Evolutionary conservation across 2,329 filamentous ascomycete species (phyloP).

Genomic region (Diatrype stigma): DNA sequence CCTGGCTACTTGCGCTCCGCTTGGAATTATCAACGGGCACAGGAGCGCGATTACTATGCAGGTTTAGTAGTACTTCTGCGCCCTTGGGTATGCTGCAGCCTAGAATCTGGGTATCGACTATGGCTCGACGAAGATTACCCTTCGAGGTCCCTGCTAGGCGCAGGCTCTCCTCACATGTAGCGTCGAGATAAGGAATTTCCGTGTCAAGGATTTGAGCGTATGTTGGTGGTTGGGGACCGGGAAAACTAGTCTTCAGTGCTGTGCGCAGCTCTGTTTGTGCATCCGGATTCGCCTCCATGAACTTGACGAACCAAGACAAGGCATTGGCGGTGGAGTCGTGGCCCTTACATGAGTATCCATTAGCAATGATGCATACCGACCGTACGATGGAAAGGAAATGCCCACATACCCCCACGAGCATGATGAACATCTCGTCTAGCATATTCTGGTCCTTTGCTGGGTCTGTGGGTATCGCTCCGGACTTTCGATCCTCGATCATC

Average conservation of each 20-base stretch:
- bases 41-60: constrained; percentile 13
- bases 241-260: constrained; percentile 5
- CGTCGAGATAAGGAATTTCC: constrained; percentile 11
- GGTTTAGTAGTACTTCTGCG: constrained; percentile 18
- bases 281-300: constrained; percentile 9
- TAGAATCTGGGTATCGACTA: constrained; percentile 10
- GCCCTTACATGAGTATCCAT: constrained; percentile 2
- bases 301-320: constrained; percentile 11
- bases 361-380: background rate
- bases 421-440: constrained; percentile 11
- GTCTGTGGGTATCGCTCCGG: constrained; percentile 1
- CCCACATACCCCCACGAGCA: constrained; percentile 9
- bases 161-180: constrained; percentile 6
- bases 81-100: constrained; percentile 13
- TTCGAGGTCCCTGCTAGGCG: constrained; percentile 6
- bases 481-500: constrained; percentile 7
- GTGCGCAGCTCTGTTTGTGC: constrained; percentile 5
- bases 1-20: constrained; percentile 25
- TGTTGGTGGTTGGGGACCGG: constrained; percentile 2
- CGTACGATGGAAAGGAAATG: background rate
- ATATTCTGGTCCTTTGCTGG: constrained; percentile 8
- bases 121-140: constrained; percentile 7
- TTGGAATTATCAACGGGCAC: constrained; percentile 22
- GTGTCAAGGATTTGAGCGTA: constrained; percentile 8
- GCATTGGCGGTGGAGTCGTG: constrained; percentile 13